These are phyloP conservation scores for Pythium dissimile DNA, from an alignment of 352 stramenopile species.

Conservation along the genomic window DNA sequence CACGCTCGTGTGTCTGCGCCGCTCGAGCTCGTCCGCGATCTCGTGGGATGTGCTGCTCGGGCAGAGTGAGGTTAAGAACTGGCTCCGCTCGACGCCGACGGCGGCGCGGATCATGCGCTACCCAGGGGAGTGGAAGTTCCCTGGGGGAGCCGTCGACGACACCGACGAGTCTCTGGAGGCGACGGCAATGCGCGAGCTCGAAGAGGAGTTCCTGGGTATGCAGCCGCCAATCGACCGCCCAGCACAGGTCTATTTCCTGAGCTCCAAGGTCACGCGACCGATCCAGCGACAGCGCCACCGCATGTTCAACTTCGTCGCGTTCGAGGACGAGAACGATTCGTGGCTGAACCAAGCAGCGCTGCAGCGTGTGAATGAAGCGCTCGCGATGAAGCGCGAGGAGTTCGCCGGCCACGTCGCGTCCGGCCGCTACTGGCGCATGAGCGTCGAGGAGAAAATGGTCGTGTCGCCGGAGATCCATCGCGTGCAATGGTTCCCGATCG, in stretches of 20 bases:
- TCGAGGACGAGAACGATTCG: slow-evolving; percentile 47
- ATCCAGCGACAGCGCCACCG: slow-evolving; percentile 41
- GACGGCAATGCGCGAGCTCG: slow-evolving; percentile 42
- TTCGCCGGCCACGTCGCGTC: slow-evolving; percentile 30
- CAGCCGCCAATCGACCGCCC: not conserved
- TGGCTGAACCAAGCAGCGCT: slow-evolving; percentile 37
- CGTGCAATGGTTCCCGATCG: slow-evolving; percentile 54
- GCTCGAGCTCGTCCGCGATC: slow-evolving; percentile 8
- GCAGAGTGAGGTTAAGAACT: slow-evolving; percentile 68
- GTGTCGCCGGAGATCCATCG: slow-evolving; percentile 54
- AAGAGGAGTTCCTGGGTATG: slow-evolving; percentile 55
- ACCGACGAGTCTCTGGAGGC: slow-evolving; percentile 32
- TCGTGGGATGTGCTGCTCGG: slow-evolving; percentile 62
- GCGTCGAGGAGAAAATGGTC: slow-evolving; percentile 32
- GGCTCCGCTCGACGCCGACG: slow-evolving; percentile 40
- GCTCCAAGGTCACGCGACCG: slow-evolving; percentile 41
- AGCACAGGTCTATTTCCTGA: slow-evolving; percentile 31
- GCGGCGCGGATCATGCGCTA: slow-evolving; percentile 57
- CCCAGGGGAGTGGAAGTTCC: slow-evolving; percentile 66
- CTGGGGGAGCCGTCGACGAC: slow-evolving; percentile 44
- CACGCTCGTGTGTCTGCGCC: slow-evolving; percentile 32
- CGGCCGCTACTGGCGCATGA: slow-evolving; percentile 41
- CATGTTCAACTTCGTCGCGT: slow-evolving; percentile 69
- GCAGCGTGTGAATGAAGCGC: slow-evolving; percentile 34
- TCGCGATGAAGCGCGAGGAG: slow-evolving; percentile 33